These are phyloP conservation scores for Isatis tinctoria DNA, from an alignment of 345 rosid genomes.

Conservation along the genomic window DNA sequence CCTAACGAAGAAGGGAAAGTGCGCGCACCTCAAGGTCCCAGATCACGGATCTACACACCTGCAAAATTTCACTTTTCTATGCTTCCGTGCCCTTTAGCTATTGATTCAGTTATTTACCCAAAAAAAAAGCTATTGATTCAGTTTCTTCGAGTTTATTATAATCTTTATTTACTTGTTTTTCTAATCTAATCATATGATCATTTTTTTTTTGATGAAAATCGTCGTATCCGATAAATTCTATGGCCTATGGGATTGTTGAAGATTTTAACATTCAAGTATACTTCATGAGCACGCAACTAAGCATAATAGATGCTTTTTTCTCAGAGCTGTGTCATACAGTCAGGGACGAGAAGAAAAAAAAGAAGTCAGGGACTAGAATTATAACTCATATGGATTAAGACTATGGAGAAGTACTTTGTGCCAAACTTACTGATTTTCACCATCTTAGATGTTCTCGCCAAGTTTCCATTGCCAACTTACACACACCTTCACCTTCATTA, in stretches of 20 bases:
- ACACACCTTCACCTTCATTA: background rate
- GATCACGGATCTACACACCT: conserved; percentile 27
- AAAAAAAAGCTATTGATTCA: background rate
- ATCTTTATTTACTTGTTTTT: background rate
- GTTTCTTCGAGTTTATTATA: background rate
- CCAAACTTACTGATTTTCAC: background rate
- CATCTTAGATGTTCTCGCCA: background rate
- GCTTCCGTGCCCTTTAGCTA: background rate
- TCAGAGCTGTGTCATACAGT: background rate
- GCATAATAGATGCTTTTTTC: background rate
- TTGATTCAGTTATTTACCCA: background rate
- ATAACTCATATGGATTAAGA: background rate
- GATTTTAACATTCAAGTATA: background rate
- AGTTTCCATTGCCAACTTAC: background rate
- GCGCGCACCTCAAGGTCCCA: conserved; percentile 16
- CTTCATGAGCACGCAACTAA: background rate
- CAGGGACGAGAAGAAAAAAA: too few species aligned
- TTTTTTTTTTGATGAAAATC: background rate
- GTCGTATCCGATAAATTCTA: background rate
- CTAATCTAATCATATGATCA: background rate
- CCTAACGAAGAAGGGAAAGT: background rate
- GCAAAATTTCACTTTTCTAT: conserved; percentile 11
- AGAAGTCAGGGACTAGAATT: background rate
- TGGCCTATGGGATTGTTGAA: background rate
- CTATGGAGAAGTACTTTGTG: background rate